phyloP scores from a whole-genome alignment of 768 basidiomycete species.

The Lyophyllum shimeji region DNA sequence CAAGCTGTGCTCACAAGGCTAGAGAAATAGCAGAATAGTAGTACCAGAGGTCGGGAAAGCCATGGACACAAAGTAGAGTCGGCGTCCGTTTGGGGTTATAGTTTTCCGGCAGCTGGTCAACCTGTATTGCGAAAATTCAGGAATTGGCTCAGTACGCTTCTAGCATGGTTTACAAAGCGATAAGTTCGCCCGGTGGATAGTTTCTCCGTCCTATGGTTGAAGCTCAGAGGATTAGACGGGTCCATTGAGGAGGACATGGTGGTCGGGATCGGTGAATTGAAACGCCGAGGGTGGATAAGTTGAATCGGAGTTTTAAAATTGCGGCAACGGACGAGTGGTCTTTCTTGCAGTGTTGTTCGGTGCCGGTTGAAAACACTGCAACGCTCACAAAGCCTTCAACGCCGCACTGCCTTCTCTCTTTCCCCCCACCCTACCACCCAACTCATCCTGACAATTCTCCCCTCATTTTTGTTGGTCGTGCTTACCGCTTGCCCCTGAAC shows the following conservation, averaged over 20 bases:
- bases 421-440: constrained; percentile 6
- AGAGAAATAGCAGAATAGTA: background rate
- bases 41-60: constrained; percentile 70
- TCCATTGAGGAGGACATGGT: constrained; percentile 44
- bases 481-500: constrained; percentile 20
- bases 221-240: constrained; percentile 38
- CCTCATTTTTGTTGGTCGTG: constrained; percentile 23
- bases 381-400: constrained; percentile 16
- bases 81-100: constrained; percentile 39
- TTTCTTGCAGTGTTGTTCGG: constrained; percentile 23
- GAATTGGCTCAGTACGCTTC: background rate
- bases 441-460: constrained; percentile 13
- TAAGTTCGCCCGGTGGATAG: constrained; percentile 64
- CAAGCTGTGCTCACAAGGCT: background rate
- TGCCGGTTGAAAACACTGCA: constrained; percentile 25
- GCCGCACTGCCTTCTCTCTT: constrained; percentile 5
- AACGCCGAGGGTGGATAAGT: background rate
- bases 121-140: constrained; percentile 22
- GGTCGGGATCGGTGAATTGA: background rate
- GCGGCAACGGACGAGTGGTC: constrained; percentile 18
- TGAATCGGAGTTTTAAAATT: constrained; percentile 23
- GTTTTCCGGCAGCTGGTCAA: constrained; percentile 57
- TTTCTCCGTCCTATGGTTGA: constrained; percentile 50
- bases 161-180: constrained; percentile 51
- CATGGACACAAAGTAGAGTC: constrained; percentile 74